Conservation (phyloP, 352 stramenopile genomes). For the Pythium scleroteichum region DNA sequence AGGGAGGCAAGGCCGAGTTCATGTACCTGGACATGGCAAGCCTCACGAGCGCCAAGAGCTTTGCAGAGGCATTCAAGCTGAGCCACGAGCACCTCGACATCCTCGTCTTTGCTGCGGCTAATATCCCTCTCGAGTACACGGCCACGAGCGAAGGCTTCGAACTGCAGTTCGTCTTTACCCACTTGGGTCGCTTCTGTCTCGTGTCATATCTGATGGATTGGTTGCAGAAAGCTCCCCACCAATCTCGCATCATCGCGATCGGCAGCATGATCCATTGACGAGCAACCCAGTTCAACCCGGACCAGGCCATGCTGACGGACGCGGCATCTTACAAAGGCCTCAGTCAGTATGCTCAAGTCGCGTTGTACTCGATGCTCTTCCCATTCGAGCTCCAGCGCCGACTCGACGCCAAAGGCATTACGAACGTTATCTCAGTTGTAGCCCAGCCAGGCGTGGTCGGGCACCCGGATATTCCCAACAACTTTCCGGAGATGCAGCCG, state of each 20-base stretch:
- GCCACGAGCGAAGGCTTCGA: slow-evolving; percentile 25
- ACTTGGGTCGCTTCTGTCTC: slow-evolving; percentile 29
- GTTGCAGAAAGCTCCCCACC: slow-evolving; percentile 41
- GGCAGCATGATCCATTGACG: slow-evolving; percentile 47
- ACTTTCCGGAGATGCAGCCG: background rate
- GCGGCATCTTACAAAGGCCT: slow-evolving; percentile 33
- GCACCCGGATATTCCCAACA: background rate
- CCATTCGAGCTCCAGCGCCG: slow-evolving; percentile 38
- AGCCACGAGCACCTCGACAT: slow-evolving; percentile 21
- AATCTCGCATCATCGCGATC: slow-evolving; percentile 55
- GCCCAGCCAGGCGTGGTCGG: background rate
- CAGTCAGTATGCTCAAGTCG: slow-evolving; percentile 39
- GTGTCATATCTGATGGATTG: slow-evolving; percentile 59
- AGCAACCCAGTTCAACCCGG: slow-evolving; percentile 33
- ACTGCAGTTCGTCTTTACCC: slow-evolving; percentile 30
- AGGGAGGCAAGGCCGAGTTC: slow-evolving; percentile 11
- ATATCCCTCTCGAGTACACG: slow-evolving; percentile 21
- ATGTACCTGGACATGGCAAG: slow-evolving; percentile 20
- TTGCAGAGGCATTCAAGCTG: slow-evolving; percentile 11
- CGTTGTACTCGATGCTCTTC: slow-evolving; percentile 47
- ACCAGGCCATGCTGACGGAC: slow-evolving; percentile 39
- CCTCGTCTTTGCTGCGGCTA: slow-evolving; percentile 31
- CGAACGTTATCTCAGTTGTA: slow-evolving; percentile 23
- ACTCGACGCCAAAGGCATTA: slow-evolving; percentile 21
- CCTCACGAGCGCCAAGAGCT: slow-evolving; percentile 16